A percentile compares a stretch with the other conserved stretches of the same genome.
Evolutionary conservation across 352 stramenopile genomes (phyloP).

Genomic region (Phytophthora sp.): DNA sequence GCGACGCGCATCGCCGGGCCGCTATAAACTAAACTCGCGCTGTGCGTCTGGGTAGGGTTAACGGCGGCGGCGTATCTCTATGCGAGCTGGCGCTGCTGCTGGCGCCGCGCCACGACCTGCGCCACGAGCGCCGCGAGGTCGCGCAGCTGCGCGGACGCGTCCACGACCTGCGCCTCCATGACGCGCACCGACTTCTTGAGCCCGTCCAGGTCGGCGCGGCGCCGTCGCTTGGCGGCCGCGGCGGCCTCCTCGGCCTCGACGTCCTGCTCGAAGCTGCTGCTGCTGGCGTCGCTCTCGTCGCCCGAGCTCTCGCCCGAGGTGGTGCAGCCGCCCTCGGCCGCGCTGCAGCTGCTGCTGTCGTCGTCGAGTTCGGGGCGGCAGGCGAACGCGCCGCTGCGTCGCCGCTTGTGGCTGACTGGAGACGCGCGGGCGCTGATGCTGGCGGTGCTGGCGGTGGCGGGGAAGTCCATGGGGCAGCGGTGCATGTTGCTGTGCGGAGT

Average conservation of each 20-base stretch:
- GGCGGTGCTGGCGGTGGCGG: too few relatives aligned
- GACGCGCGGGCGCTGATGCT: constrained; percentile 1
- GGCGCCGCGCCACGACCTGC: constrained; percentile 40
- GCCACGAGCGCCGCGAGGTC: constrained; percentile 55
- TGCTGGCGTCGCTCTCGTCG: constrained; percentile 35
- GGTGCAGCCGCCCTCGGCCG: constrained; percentile 19
- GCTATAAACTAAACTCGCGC: constrained; percentile 33
- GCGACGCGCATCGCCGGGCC: too few relatives aligned
- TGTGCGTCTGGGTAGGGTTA: constrained; percentile 3
- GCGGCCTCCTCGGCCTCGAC: constrained; percentile 2
- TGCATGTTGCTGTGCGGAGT: constrained; percentile 8
- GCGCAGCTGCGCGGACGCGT: constrained; percentile 46
- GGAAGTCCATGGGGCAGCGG: constrained; percentile 3
- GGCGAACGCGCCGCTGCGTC: constrained; percentile 14
- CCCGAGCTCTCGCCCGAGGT: constrained; percentile 44
- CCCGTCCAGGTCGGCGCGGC: constrained; percentile 30
- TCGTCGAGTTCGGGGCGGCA: background rate
- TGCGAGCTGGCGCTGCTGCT: constrained; percentile 22
- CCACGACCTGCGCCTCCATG: constrained; percentile 52
- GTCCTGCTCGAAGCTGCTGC: constrained; percentile 8
- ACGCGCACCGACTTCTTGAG: constrained; percentile 44
- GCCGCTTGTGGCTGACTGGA: constrained; percentile 36
- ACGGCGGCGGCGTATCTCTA: too few relatives aligned
- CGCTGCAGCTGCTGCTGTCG: background rate
- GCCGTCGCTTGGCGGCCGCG: constrained; percentile 36